Percentiles rank a stretch among this genome's conserved stretches.
Evolutionary conservation across 2,329 filamentous ascomycete species (phyloP).

Genomic region (Epichloe coenophiala): DNA sequence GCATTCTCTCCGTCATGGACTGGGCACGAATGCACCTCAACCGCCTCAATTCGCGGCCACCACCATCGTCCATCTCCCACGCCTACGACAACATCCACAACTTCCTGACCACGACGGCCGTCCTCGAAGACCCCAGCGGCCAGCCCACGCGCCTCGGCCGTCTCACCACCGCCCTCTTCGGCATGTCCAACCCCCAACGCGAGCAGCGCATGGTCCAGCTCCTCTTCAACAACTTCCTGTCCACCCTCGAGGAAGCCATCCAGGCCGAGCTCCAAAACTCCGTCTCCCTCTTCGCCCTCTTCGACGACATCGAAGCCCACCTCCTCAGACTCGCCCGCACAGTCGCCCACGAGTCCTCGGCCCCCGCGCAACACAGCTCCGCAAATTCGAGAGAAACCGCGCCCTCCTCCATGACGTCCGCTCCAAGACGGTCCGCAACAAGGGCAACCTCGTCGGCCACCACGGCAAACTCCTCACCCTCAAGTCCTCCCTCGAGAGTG

Average conservation of each 20-base stretch:
- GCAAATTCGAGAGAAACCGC: slow-evolving; percentile 86
- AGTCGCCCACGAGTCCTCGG: slow-evolving; percentile 79
- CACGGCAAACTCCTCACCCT: slow-evolving; percentile 72
- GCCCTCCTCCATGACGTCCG: slow-evolving; percentile 66
- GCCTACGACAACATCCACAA: slow-evolving; percentile 76
- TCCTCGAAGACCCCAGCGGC: slow-evolving; percentile 41
- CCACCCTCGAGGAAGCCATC: slow-evolving; percentile 80
- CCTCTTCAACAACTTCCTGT: slow-evolving; percentile 73
- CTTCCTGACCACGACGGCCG: slow-evolving; percentile 50
- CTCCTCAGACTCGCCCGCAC: slow-evolving; percentile 79
- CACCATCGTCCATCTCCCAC: slow-evolving; percentile 44
- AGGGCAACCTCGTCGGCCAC: slow-evolving; percentile 73
- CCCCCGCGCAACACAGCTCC: slow-evolving; percentile 57
- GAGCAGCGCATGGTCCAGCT: slow-evolving; percentile 70
- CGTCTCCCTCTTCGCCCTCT: slow-evolving; percentile 71
- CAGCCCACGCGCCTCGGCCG: slow-evolving; percentile 55
- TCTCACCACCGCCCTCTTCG: slow-evolving; percentile 61
- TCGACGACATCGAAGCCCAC: slow-evolving; percentile 80
- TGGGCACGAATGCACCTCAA: slow-evolving; percentile 82
- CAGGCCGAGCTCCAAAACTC: slow-evolving; percentile 71
- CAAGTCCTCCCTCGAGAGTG: slow-evolving; percentile 74
- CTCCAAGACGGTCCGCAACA: slow-evolving; percentile 74
- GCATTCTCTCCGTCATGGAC: slow-evolving; percentile 89
- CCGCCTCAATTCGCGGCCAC: slow-evolving; percentile 48
- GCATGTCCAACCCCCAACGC: slow-evolving; percentile 66